Percentiles rank a stretch among this genome's conserved stretches.
Conservation (phyloP, 208 protist species). For the Leishmania tropica region DNA sequence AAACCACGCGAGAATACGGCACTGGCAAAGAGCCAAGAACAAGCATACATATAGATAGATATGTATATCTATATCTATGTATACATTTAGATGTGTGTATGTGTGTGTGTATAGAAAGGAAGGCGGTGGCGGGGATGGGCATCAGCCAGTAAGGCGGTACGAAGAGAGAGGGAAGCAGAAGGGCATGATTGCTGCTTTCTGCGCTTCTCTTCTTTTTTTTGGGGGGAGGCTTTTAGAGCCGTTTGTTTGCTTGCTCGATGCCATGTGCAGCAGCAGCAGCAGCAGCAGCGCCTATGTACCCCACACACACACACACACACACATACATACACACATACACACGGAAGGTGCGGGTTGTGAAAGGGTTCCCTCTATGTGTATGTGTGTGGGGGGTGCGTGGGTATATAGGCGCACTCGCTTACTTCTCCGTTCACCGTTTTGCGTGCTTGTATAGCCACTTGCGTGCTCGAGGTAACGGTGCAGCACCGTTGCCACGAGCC, state of each 20-base stretch:
- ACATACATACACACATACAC: too few relatives aligned
- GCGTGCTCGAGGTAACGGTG: not conserved
- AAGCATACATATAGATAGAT: not conserved
- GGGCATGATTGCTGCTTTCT: not conserved
- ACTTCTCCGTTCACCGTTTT: not conserved
- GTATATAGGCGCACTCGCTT: not conserved
- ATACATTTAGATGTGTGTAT: too few relatives aligned
- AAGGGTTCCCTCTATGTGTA: not conserved
- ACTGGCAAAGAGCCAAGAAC: not conserved
- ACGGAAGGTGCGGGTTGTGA: too few relatives aligned
- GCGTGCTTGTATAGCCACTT: not conserved
- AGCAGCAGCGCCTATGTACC: too few relatives aligned
- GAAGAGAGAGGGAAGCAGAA: not conserved
- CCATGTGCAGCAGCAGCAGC: too few relatives aligned
- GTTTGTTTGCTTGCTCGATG: not conserved
- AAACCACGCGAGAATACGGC: not conserved
- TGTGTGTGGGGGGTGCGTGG: not conserved
- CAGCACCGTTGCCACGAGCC: not conserved
- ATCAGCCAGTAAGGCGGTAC: too few relatives aligned
- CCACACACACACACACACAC: too few relatives aligned
- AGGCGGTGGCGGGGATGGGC: too few relatives aligned
- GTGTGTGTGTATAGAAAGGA: not conserved
- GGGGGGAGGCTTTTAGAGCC: not conserved
- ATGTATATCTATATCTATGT: too few relatives aligned
- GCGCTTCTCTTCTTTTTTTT: not conserved